Base-by-base conservation (phyloP, 1,284 basidiomycete genomes). In the Anthracocystis setariae region DNA sequence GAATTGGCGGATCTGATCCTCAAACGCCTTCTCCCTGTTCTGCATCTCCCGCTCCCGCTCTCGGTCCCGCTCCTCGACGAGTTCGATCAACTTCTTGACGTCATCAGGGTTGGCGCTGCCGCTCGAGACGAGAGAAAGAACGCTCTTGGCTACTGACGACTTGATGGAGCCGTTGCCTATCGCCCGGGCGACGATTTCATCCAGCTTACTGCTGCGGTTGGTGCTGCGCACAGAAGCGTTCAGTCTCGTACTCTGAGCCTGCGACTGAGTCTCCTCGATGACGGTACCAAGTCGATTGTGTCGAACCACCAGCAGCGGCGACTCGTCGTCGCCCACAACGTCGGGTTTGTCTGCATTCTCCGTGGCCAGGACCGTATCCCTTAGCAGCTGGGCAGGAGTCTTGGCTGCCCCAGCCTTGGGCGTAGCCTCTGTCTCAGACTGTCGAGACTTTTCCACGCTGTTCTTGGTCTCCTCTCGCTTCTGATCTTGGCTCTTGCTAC, bases 221-320 rank as follows among this genome's bases (percentile, higher is more conserved):
- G 40, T 58, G 52, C 69, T 72, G 51, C 59, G 61, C 12, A 71
- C 33, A 17, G 67, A 71, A 24, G 57, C 62, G 17, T 71, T 62
- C 20, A 67, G 44, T 9, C 57, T 37, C 3, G 65, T 71, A 43
- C 66, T 70, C 47, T 74, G 74, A 5, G 75, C 62, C 29, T 76
- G 75, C 38, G 73, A 75, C 27, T 66, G 60, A 12, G 76, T 76
- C 43, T 77, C 76, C 18, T 77, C 74, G 35, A 77, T 59, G 8
- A 77, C 76, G 7, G 74, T 76, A 20, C 67, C 76, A 12, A 77
- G 65, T 9, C 61, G 53, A 23, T 63, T 8, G 55, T 55, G 20
- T 54, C 62, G 2, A 56, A 59, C 2, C 44, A 23, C 33, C 29
- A 12, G 29, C 5, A 23, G 39, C 29, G 29, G 29, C 5, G 29